Evolutionary conservation across 768 basidiomycete genomes (phyloP), one percentile per base, ranked within the genome.

Genomic region (Mycena vitilis): DNA sequence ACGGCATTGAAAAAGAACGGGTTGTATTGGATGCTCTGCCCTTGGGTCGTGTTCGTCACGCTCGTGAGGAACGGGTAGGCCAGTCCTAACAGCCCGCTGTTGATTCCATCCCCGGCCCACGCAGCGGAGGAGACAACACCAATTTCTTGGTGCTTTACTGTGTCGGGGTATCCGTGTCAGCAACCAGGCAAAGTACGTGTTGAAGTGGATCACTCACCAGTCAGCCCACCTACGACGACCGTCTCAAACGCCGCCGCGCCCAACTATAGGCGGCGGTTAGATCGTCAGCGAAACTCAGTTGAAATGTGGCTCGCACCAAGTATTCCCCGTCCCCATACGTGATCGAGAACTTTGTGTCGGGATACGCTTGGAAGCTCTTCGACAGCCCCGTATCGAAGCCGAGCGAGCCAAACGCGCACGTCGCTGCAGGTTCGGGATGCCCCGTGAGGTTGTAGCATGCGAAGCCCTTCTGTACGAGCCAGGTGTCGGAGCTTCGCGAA

Each of bases 1-100:
- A 75, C 69, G 5, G 73, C 74, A 42, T 47, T 72, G 68, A 73
- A 75, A 57, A 73, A 70, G 36, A 73, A 70, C 0, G 74, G 73
- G 25, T 72, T 61, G 54, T 75, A 75, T 15, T 44, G 60, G 18
- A 68, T 22, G 2, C 20, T 44, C 23, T 38, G 22, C 16, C 47
- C 63, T 13, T 30, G 49, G 13, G 37, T 42, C 36, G 6, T 18
- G 52, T 22, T 73, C 45, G 34, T 49, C 2, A 74, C 74, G 34
- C 69, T 74, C 0, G 74, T 75, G 15, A 75, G 62, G 12, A 20
- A 49, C 2, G 74, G 74, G 40, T 70, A 75, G 2, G 73, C 73
- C 7, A 75, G 71, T 4, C 74, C 74, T 9, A 73, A 47, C 4
- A 73, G 64, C 1, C 70, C 73, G 5, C 67, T 62, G 42, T 68